Evolutionary conservation across 495 filamentous ascomycete genomes (phyloP).

Genomic region (Penicillium pulvis): DNA sequence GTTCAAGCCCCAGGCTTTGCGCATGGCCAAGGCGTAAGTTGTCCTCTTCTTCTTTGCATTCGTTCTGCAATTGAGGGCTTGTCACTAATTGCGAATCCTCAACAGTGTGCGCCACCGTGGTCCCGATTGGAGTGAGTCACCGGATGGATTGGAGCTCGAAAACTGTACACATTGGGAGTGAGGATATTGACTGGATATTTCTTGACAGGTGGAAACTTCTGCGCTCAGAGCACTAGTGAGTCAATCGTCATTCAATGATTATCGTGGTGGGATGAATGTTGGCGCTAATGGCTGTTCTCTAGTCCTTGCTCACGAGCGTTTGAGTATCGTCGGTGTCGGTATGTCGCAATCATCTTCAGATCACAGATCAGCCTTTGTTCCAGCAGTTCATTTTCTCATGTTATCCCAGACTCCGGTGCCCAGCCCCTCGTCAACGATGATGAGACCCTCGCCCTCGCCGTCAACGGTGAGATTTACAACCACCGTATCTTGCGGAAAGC

Average conservation of each 20-base stretch:
- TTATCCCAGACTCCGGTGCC: conserved; percentile 76
- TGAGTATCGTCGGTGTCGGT: conserved; percentile 98
- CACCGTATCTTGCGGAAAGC: conserved; percentile 88
- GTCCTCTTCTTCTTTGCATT: conserved; percentile 9
- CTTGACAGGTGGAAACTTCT: conserved; percentile 78
- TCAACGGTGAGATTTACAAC: conserved; percentile 99
- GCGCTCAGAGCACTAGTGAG: conserved; percentile 87
- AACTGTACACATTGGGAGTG: conserved; percentile 5
- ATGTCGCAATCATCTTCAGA: conserved; percentile 36
- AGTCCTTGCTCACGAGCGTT: conserved; percentile 96
- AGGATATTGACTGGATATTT: conserved; percentile 19
- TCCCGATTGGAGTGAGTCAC: conserved; percentile 94
- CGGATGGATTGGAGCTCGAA: conserved; percentile 13
- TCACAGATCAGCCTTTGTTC: neutral
- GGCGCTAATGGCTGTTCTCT: conserved; percentile 31
- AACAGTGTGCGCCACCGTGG: conserved; percentile 88
- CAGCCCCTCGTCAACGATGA: conserved; percentile 94
- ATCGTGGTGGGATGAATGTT: conserved; percentile 4
- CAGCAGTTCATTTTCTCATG: conserved; percentile 1
- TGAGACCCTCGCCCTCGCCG: conserved; percentile 82
- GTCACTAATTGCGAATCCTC: conserved; percentile 11
- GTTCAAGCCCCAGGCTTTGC: conserved; percentile 95
- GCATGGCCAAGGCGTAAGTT: conserved; percentile 90
- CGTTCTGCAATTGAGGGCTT: neutral
- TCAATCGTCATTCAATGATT: conserved; percentile 9